Conservation (phyloP, 345 rosid species). For the Populus alba region DNA sequence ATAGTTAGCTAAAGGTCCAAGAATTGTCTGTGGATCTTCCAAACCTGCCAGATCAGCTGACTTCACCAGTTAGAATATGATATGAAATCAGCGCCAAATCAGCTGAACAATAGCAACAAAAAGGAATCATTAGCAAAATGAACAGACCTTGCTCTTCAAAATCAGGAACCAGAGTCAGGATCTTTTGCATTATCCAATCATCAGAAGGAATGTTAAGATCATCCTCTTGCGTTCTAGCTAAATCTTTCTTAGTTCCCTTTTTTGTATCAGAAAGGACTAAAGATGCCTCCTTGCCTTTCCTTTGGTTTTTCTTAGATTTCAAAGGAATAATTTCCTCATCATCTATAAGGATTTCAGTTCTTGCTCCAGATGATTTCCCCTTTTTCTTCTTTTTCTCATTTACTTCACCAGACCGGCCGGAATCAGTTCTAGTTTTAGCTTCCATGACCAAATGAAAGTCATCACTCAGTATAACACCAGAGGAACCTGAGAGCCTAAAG, state of each 20-base stretch:
- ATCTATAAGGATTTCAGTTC: constrained; percentile 56
- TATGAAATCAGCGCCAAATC: neutral
- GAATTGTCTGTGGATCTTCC: constrained; percentile 56
- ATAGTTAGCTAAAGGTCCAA: constrained; percentile 57
- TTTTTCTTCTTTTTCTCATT: constrained; percentile 69
- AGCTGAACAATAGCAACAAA: constrained; percentile 1
- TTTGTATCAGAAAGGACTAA: constrained; percentile 51
- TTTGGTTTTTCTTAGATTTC: constrained; percentile 85
- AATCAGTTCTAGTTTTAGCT: constrained; percentile 42
- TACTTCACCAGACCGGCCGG: constrained; percentile 45
- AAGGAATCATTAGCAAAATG: neutral
- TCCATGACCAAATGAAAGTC: constrained; percentile 35
- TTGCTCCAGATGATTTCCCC: constrained; percentile 65
- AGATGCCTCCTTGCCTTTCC: constrained; percentile 68
- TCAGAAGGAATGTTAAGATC: constrained; percentile 60
- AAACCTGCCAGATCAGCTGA: constrained; percentile 49
- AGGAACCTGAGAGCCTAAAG: constrained; percentile 50
- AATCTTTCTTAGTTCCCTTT: constrained; percentile 65
- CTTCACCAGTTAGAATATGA: constrained; percentile 7
- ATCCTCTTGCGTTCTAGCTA: constrained; percentile 52
- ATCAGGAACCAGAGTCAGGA: constrained; percentile 55
- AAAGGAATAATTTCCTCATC: constrained; percentile 55
- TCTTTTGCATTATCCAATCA: constrained; percentile 73
- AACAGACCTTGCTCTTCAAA: constrained; percentile 80
- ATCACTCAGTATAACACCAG: constrained; percentile 29